Evolutionary conservation across 495 filamentous ascomycete species (phyloP).

Genomic region (Aspergillus asperescens): DNA sequence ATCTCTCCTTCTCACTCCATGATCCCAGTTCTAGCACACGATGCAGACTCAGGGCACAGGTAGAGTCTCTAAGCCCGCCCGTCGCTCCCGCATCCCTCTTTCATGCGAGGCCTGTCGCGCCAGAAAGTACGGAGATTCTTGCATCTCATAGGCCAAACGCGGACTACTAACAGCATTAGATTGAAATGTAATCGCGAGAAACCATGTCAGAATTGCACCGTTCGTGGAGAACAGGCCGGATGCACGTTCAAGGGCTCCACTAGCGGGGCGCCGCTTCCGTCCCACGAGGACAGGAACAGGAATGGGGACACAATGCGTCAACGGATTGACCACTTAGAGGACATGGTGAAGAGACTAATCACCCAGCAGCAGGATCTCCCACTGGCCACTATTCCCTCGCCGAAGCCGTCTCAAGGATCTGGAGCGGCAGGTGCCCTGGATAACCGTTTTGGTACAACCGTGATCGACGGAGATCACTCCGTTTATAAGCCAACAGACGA

Average conservation of each 20-base stretch:
- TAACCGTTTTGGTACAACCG: not conserved
- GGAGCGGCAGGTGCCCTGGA: not conserved
- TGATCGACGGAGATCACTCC: constrained; percentile 7
- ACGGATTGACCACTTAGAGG: constrained; percentile 14
- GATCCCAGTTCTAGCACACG: constrained; percentile 29
- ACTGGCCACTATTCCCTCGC: not conserved
- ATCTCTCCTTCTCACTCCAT: no score
- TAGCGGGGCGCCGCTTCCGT: no score
- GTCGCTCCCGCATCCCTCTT: constrained; percentile 10
- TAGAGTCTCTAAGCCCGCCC: not conserved
- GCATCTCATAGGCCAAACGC: not conserved
- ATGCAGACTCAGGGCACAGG: not conserved
- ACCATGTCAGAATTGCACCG: constrained; percentile 13
- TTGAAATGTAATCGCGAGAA: constrained; percentile 14
- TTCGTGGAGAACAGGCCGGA: not conserved
- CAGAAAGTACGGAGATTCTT: constrained; percentile 4
- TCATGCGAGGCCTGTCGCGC: constrained; percentile 14
- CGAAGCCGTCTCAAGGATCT: not conserved
- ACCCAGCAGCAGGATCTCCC: not conserved
- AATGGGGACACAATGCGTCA: constrained; percentile 1
- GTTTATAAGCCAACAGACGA: constrained; percentile 5
- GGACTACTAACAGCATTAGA: not conserved
- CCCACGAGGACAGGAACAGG: not conserved
- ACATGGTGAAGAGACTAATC: constrained; percentile 8
- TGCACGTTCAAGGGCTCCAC: constrained; percentile 1